Base-by-base conservation (phyloP, 805 yeast species). In the Sugiyamaella lignohabitans region DNA sequence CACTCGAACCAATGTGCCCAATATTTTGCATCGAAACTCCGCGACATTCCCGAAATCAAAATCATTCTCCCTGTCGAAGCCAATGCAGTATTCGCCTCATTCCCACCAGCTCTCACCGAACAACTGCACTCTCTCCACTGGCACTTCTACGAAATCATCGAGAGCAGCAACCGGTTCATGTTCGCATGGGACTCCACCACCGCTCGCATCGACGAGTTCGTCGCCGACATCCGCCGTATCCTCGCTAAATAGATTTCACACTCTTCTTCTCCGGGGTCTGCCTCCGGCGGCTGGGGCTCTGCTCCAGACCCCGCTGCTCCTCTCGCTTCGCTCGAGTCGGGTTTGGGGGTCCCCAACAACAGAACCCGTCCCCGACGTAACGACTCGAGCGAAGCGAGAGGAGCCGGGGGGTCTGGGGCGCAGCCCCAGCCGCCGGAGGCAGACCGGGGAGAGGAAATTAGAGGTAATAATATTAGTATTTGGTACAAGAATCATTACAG, bases 131-230 rank as follows among this genome's bases (percentile, higher is more conserved):
- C 11, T 5, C 20, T 35, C 20, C 14, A 21, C 5, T 42, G 45
- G 45, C 27, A 36, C n/a, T 42, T 42, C 18, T 42, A 42, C 18
- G 45, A 42, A 19, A n/a, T 42, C 14, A 21, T 42, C 5, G 45
- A 18, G 8, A 36, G 23, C 29, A 34, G 27, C 20, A 24, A 35
- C 4, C 18, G 45, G 16, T 34, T 42, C 24, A 42, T 42, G 45
- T 42, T 42, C 19, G 45, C 45, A 19, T 42, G 38, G 38, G 45
- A 42, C 23, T 42, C 45, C 18, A 42, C 17, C 38, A 35, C 17
- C 10, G 5, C 38, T 35, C 20, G 20, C 20, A 35, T 35, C 20
- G 38, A 35, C 21, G 6, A 10, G 21, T 35, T 35, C 20, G 21
- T 35, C 38, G 6, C 38, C 6, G 38, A 35, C 20, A 35, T 35